Evolutionary conservation across 768 basidiomycete genomes (phyloP).

Genomic region (Flagelloscypha sp.): DNA sequence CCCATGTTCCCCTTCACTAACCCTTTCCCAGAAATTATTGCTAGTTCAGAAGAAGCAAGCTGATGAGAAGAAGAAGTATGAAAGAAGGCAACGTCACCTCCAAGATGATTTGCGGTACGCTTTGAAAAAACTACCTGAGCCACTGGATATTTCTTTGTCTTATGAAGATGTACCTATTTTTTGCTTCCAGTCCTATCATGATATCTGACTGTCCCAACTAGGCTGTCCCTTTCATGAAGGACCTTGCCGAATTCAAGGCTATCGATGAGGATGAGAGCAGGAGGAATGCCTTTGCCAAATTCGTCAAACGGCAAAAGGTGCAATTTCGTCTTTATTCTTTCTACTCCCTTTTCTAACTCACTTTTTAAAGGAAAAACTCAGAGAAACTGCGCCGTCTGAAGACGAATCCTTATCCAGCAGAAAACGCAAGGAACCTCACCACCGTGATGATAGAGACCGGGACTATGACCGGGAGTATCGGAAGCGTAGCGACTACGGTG

Average conservation of each 20-base stretch:
- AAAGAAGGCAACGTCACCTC: conserved; percentile 76
- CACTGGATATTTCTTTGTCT: conserved; percentile 62
- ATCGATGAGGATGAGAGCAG: conserved; percentile 77
- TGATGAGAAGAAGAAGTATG: conserved; percentile 80
- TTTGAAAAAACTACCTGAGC: conserved; percentile 78
- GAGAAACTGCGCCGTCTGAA: conserved; percentile 62
- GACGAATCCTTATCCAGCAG: conserved; percentile 80
- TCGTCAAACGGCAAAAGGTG: conserved; percentile 85
- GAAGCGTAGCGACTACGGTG: conserved; percentile 19
- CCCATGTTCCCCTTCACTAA: conserved; percentile 3
- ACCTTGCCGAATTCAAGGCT: conserved; percentile 52
- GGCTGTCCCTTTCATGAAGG: conserved; percentile 68
- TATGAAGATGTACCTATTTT: conserved; percentile 66
- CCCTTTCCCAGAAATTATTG: conserved; percentile 55
- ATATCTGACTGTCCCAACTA: conserved; percentile 21
- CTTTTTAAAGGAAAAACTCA: conserved; percentile 60
- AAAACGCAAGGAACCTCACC: conserved; percentile 73
- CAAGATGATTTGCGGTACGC: conserved; percentile 97
- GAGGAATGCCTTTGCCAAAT: conserved; percentile 78
- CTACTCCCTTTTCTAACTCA: conserved; percentile 1
- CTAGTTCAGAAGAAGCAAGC: conserved; percentile 70
- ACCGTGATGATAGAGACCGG: conserved; percentile 39
- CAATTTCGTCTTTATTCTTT: conserved; percentile 6
- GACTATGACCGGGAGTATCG: conserved; percentile 23
- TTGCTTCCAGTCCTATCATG: no score